Conservation (phyloP, 345 rosid genomes). For the Arabis hirsuta region DNA sequence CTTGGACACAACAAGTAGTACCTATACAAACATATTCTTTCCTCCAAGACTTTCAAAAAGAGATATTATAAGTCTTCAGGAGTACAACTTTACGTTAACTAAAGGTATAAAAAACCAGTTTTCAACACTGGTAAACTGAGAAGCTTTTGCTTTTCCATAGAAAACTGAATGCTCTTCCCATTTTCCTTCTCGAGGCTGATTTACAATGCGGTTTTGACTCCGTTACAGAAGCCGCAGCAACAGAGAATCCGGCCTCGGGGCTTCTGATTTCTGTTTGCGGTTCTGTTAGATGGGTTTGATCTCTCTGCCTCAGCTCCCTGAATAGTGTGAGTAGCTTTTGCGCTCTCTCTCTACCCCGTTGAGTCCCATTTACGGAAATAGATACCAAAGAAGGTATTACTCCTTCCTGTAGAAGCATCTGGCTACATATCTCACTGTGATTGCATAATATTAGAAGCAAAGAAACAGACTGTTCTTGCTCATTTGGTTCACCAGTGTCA, state of each 20-base stretch:
- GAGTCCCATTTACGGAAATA: slow-evolving; percentile 80
- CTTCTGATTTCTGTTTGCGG: slow-evolving; percentile 40
- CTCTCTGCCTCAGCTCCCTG: slow-evolving; percentile 87
- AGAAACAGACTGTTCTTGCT: slow-evolving; percentile 86
- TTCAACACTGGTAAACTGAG: slow-evolving; percentile 62
- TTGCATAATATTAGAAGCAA: slow-evolving; percentile 74
- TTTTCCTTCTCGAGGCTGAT: slow-evolving; percentile 70
- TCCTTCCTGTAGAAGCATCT: slow-evolving; percentile 92
- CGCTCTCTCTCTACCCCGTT: slow-evolving; percentile 79
- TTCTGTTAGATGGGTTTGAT: slow-evolving; percentile 51
- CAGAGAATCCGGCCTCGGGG: slow-evolving; percentile 42
- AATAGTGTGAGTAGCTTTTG: slow-evolving; percentile 86
- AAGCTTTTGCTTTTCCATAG: slow-evolving; percentile 91
- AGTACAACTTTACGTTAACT: slow-evolving; percentile 42
- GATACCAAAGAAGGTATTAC: slow-evolving; percentile 97
- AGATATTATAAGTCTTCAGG: slow-evolving; percentile 27
- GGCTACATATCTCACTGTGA: slow-evolving; percentile 74
- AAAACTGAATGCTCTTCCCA: slow-evolving; percentile 77
- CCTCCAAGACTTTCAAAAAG: slow-evolving; percentile 41
- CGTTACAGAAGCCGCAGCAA: slow-evolving; percentile 36
- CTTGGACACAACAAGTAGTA: not conserved
- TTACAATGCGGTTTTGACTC: slow-evolving; percentile 73
- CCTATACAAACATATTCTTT: slow-evolving; percentile 31
- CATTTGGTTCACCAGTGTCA: slow-evolving; percentile 68
- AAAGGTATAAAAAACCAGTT: slow-evolving; percentile 30